A percentile compares a stretch with the other conserved stretches of the same genome.
phyloP scores from a whole-genome alignment of 169 alveolate genomes.

The Cryptosporidium canis region DNA sequence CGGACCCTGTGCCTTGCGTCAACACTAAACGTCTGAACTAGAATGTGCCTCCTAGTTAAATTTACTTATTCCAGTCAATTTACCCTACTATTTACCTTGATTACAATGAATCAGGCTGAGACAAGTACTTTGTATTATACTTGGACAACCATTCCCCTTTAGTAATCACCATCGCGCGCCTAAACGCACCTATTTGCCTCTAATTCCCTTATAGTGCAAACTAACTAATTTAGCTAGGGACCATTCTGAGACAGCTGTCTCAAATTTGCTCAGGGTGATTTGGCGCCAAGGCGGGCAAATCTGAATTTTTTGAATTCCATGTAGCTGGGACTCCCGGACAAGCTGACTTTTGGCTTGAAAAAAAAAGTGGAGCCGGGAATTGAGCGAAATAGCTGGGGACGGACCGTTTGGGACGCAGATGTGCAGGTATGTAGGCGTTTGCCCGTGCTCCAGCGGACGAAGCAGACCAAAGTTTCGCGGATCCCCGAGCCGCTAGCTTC shows the following conservation, averaged over 20 bases:
- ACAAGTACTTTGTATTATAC: not conserved
- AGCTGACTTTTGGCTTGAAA: no score
- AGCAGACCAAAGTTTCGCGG: no score
- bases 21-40: not conserved
- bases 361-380: no score
- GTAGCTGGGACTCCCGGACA: no score
- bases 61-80: not conserved
- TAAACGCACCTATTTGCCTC: not conserved
- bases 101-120: not conserved
- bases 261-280: not conserved
- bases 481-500: no score
- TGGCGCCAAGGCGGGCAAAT: slow-evolving; percentile 35
- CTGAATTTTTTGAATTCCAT: not conserved
- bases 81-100: not conserved
- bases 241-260: slow-evolving; percentile 19
- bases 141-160: not conserved
- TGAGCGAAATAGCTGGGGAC: no score
- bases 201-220: not conserved
- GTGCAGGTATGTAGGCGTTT: no score
- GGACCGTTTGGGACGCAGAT: no score
- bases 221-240: not conserved
- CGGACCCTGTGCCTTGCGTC: not conserved
- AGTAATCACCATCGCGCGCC: not conserved
- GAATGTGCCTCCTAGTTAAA: not conserved
- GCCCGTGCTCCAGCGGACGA: no score